phyloP scores from a whole-genome alignment of 2,329 filamentous ascomycete genomes.

The Metarhizium brunneum region DNA sequence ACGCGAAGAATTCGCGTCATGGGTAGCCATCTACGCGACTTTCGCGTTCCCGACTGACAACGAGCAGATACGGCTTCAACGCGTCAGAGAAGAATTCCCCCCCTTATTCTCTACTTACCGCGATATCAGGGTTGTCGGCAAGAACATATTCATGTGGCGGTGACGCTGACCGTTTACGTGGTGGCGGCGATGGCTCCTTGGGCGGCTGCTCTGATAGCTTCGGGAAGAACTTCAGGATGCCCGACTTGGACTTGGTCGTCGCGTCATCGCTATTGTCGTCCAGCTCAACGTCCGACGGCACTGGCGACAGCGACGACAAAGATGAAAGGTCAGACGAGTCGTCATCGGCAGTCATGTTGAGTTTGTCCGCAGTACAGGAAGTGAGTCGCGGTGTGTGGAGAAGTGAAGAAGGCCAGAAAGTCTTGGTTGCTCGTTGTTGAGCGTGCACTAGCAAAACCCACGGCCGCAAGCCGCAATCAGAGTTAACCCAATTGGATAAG shows the following conservation, averaged over 20 bases:
- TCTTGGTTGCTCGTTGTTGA: conserved; percentile 13
- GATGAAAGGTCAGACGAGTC: conserved; percentile 57
- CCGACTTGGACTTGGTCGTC: conserved; percentile 40
- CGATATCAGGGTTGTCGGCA: conserved; percentile 85
- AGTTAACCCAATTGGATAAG: conserved; percentile 21
- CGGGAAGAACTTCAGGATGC: conserved; percentile 60
- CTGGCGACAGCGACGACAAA: conserved; percentile 37
- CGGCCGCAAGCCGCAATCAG: conserved; percentile 21
- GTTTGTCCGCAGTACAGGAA: conserved; percentile 11
- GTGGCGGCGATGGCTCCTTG: conserved; percentile 53
- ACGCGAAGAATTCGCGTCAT: conserved; percentile 47
- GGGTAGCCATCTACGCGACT: conserved; percentile 16
- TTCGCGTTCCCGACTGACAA: background rate
- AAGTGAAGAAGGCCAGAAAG: conserved; percentile 17
- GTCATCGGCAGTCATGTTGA: conserved; percentile 48
- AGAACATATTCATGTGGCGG: conserved; percentile 85
- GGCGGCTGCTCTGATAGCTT: conserved; percentile 42
- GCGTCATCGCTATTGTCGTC: conserved; percentile 32
- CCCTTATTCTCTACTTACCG: conserved; percentile 52
- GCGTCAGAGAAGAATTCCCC: background rate
- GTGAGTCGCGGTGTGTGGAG: conserved; percentile 17
- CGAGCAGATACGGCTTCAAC: background rate
- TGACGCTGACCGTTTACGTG: conserved; percentile 74
- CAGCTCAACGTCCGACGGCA: conserved; percentile 36
- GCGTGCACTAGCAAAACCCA: conserved; percentile 21